A percentile compares a stretch with the other conserved stretches of the same genome.
phyloP scores from a whole-genome alignment of 306 rosid species.

The Cyclanthera cordifolia region DNA sequence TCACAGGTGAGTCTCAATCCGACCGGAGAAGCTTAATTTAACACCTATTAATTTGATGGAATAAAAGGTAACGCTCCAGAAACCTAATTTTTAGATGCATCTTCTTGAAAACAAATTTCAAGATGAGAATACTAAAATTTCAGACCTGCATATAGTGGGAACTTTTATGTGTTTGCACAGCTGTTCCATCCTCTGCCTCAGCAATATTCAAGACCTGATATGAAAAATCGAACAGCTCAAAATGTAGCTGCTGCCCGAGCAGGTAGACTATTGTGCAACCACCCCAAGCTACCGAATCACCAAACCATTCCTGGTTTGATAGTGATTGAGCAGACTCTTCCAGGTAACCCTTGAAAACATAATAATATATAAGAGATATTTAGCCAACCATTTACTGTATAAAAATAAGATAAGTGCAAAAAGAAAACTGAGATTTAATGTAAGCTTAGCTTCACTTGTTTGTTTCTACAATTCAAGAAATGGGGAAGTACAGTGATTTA shows the following conservation, averaged over 20 bases:
- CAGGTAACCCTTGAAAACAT: conserved; percentile 57
- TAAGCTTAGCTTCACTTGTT: not conserved
- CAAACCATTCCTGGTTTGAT: conserved; percentile 65
- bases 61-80: not conserved
- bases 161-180: conserved; percentile 45
- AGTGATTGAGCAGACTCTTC: conserved; percentile 65
- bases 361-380: conserved; percentile 15
- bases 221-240: conserved; percentile 94
- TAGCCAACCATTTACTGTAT: not conserved
- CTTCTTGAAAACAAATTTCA: not conserved
- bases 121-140: not conserved
- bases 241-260: conserved; percentile 95
- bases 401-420: not conserved
- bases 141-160: conserved; percentile 57
- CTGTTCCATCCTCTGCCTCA: conserved; percentile 69
- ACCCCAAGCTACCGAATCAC: conserved; percentile 99
- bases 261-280: conserved; percentile 91
- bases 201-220: conserved; percentile 88
- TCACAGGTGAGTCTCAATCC: no score
- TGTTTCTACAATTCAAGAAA: not conserved
- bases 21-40: not conserved
- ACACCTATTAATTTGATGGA: not conserved
- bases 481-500: not conserved
- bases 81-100: conserved; percentile 1
- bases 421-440: not conserved